A percentile compares a stretch with the other conserved stretches of the same genome.
Evolutionary conservation across 2,329 filamentous ascomycete species (phyloP).

Genomic region (Fusarium pininemorale): DNA sequence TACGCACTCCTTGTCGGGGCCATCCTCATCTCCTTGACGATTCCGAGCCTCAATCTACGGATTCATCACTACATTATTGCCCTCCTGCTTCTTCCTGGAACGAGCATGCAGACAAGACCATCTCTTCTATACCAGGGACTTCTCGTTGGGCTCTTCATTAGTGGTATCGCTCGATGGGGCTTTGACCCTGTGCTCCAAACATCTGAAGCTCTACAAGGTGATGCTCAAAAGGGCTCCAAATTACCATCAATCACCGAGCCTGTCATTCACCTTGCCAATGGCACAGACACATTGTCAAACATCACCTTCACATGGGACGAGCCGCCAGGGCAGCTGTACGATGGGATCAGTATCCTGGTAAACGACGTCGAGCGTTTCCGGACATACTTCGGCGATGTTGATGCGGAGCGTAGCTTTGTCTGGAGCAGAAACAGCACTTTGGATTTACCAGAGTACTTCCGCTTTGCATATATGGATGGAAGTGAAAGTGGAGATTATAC

Average conservation of each 20-base stretch:
- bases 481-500: slow-evolving; percentile 75
- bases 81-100: slow-evolving; percentile 86
- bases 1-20: slow-evolving; percentile 74
- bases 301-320: slow-evolving; percentile 69
- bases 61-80: slow-evolving; percentile 96
- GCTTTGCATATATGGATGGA: slow-evolving; percentile 78
- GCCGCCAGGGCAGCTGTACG: slow-evolving; percentile 62
- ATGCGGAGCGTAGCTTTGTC: slow-evolving; percentile 58
- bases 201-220: slow-evolving; percentile 73
- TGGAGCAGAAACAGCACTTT: slow-evolving; percentile 64
- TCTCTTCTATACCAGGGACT: slow-evolving; percentile 89
- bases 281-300: slow-evolving; percentile 61
- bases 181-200: slow-evolving; percentile 92
- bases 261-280: slow-evolving; percentile 55
- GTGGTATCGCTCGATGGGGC: slow-evolving; percentile 90
- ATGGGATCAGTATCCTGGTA: slow-evolving; percentile 82
- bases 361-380: slow-evolving; percentile 86
- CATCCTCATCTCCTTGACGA: slow-evolving; percentile 74
- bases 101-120: slow-evolving; percentile 85
- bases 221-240: slow-evolving; percentile 68
- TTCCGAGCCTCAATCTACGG: slow-evolving; percentile 82
- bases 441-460: slow-evolving; percentile 74
- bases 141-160: slow-evolving; percentile 89
- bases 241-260: slow-evolving; percentile 65
- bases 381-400: slow-evolving; percentile 71